phyloP scores from a whole-genome alignment of 2,329 filamentous ascomycete species.

The Chrysoporthe deuterocubensis region DNA sequence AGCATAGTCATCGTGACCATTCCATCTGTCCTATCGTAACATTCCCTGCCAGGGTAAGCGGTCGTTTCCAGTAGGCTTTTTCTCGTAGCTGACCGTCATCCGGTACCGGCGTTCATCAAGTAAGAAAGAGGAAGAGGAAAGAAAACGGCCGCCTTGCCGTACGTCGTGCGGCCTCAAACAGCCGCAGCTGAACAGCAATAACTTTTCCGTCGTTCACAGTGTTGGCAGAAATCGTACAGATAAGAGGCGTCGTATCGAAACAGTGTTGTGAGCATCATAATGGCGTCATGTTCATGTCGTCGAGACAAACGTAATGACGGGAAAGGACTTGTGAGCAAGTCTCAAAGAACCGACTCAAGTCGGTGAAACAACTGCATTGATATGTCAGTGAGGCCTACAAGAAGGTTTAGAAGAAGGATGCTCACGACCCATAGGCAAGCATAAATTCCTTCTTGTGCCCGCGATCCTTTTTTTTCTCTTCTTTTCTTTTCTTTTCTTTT shows the following conservation, averaged over 20 bases:
- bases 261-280: background rate
- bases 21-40: background rate
- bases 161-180: background rate
- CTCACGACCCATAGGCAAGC: slow-evolving; percentile 20
- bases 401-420: background rate
- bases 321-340: slow-evolving; percentile 32
- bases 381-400: background rate
- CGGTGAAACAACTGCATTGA: slow-evolving; percentile 23
- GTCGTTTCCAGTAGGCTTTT: background rate
- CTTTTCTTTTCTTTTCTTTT: background rate
- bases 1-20: background rate
- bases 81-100: background rate
- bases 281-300: slow-evolving; percentile 19
- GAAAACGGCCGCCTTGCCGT: background rate
- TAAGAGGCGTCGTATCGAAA: background rate
- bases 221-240: background rate
- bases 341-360: slow-evolving; percentile 35
- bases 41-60: background rate
- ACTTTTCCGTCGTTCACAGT: slow-evolving; percentile 10
- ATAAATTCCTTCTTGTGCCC: background rate
- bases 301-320: slow-evolving; percentile 31
- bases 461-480: background rate
- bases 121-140: background rate
- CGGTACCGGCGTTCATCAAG: background rate
- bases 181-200: slow-evolving; percentile 13